A percentile compares a stretch with the other conserved stretches of the same genome.
Conservation (phyloP, 257 asterid genomes). For the Perilla frutescens region DNA sequence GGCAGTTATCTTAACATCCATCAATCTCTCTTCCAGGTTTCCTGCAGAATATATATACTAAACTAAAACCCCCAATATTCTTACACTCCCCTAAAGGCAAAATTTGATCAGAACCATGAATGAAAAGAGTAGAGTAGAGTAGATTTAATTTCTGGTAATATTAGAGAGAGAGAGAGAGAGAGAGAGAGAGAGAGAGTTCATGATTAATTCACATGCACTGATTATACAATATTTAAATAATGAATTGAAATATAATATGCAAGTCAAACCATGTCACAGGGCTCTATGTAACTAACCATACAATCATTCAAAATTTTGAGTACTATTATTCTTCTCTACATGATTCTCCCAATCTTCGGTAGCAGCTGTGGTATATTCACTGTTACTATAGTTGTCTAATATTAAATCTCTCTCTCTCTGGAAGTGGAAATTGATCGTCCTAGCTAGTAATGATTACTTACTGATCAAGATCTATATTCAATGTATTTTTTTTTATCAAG, state of each 20-base stretch:
- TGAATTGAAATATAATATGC: neutral
- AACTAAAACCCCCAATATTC: no score
- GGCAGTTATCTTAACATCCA: neutral
- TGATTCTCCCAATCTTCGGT: neutral
- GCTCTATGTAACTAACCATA: conserved; percentile 40
- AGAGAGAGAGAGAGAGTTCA: no score
- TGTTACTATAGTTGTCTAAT: conserved; percentile 25
- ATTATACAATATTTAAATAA: neutral
- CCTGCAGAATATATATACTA: neutral
- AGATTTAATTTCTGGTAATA: no score
- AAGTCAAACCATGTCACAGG: conserved; percentile 44
- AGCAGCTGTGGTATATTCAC: conserved; percentile 14
- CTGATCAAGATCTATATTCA: no score
- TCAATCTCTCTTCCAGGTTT: neutral
- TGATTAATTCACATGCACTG: no score
- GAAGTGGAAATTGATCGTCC: no score
- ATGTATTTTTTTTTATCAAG: no score
- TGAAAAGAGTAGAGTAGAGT: conserved; percentile 24
- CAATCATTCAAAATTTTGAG: neutral
- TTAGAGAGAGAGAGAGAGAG: no score
- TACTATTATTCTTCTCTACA: neutral
- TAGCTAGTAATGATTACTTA: no score
- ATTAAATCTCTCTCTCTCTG: neutral
- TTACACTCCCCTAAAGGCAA: neutral
- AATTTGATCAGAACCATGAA: neutral